Evolutionary conservation across 352 stramenopile genomes (phyloP).

Genomic region (Blastocystis sp.): DNA sequence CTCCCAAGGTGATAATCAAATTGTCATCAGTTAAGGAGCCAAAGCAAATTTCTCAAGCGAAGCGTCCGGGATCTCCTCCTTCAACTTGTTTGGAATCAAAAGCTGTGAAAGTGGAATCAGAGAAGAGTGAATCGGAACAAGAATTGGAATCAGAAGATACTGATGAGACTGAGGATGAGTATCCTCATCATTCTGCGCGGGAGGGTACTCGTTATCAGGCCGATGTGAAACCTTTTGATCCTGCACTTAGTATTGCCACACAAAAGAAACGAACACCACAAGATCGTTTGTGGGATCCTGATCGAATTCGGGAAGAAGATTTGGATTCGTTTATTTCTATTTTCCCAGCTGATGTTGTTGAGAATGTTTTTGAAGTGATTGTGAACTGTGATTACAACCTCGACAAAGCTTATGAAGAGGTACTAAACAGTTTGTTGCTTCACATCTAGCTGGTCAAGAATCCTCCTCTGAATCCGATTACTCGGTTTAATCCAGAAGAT

Average conservation of each 20-base stretch:
- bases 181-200: slow-evolving; percentile 7
- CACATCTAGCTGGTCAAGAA: slow-evolving; percentile 1
- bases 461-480: slow-evolving; percentile 36
- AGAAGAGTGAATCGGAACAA: background rate
- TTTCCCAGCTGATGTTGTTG: slow-evolving; percentile 23
- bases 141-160: background rate
- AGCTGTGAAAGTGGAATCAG: background rate
- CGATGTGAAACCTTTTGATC: background rate
- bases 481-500: slow-evolving; percentile 23
- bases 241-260: background rate
- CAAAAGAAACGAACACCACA: background rate
- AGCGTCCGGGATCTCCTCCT: background rate
- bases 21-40: background rate
- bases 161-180: background rate
- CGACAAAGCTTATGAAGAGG: slow-evolving; percentile 21
- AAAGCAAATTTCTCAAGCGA: background rate
- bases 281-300: slow-evolving; percentile 24
- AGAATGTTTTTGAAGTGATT: slow-evolving; percentile 37
- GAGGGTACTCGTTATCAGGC: background rate
- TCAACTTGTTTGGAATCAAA: background rate
- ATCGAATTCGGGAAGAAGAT: background rate
- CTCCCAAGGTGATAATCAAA: too few relatives aligned
- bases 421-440: background rate
- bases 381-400: slow-evolving; percentile 9
- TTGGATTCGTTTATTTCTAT: background rate